Evolutionary conservation across 2,329 filamentous ascomycete species (phyloP), one percentile per base, ranked within the genome.

Genomic region (Curvularia spicifera): DNA sequence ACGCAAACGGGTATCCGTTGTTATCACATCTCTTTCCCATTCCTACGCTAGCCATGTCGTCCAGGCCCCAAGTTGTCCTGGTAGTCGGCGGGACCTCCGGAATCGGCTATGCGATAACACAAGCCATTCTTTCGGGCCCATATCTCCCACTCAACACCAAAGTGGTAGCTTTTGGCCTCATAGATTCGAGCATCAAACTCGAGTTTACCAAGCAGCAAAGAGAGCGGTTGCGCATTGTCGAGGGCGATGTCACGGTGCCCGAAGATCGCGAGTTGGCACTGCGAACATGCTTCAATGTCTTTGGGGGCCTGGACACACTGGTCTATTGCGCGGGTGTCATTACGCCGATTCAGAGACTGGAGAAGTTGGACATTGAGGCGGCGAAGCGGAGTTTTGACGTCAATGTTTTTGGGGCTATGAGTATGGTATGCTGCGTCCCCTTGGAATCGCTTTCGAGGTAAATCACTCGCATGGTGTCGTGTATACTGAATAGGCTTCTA

Each of bases 351-450:
- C 59, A 66, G 43, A 40, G 59, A 18, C 54, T 69, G 3, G 65
- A 68, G 24, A 64, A 67, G 10, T 10, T 71, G 22, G 51, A 69
- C 40, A 53, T 71, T 0, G 59, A 63, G 12, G 62, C 54, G 8
- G 57, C 65, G 8, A 65, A 69, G 43, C 56, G 26, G 37, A 57
- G 62, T 9, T 71, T 64, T 48, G 68, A 66, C 35, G 63, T 70
- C 20, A 71, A 71, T 56, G 63, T 71, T 24, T 71, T 71, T 35
- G 69, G 68, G 9, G 61, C 64, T 3, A 67, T 70, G 57, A 63
- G 53, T 3, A 70, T 71, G 64, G 69, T 69, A 67, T 5, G 58
- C 37, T 40, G 22, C 22, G 22, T 24, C 22, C 22, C 22, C 22
- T 24, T 4, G 22, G 22, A 24, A 24, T 20, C 6, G 13, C 10